These are phyloP conservation scores for Penicillium rolfsii DNA, from an alignment of 2,329 filamentous ascomycete genomes.

Conservation along the genomic window DNA sequence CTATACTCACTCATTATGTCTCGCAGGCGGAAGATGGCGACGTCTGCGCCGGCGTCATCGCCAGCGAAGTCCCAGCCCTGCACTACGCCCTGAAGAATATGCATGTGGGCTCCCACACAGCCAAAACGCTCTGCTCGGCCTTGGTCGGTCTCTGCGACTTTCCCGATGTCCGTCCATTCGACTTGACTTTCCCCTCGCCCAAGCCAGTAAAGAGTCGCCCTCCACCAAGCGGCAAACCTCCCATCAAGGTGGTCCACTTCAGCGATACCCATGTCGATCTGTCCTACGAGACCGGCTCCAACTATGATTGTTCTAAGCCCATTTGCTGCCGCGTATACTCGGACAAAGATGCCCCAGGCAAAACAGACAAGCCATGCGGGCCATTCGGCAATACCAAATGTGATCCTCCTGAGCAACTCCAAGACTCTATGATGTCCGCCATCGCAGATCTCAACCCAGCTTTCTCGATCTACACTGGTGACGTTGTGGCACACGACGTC, in stretches of 20 bases:
- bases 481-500: slow-evolving; percentile 58
- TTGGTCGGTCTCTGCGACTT: slow-evolving; percentile 59
- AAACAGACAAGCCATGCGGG: slow-evolving; percentile 55
- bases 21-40: slow-evolving; percentile 56
- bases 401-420: slow-evolving; percentile 56
- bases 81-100: slow-evolving; percentile 55
- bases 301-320: slow-evolving; percentile 60
- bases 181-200: slow-evolving; percentile 49
- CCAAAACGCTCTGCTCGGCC: slow-evolving; percentile 57
- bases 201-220: slow-evolving; percentile 46
- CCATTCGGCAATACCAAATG: slow-evolving; percentile 59
- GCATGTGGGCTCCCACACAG: slow-evolving; percentile 53
- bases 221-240: slow-evolving; percentile 51
- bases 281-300: slow-evolving; percentile 58
- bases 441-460: slow-evolving; percentile 50
- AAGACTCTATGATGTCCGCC: slow-evolving; percentile 56
- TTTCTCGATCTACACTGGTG: slow-evolving; percentile 64
- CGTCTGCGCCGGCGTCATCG: slow-evolving; percentile 59
- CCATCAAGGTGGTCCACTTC: slow-evolving; percentile 61
- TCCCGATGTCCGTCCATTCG: slow-evolving; percentile 50
- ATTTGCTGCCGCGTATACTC: slow-evolving; percentile 63
- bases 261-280: slow-evolving; percentile 64
- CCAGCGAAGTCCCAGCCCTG: slow-evolving; percentile 58
- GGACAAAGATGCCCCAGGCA: slow-evolving; percentile 52
- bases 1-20: neutral